These are phyloP conservation scores for Leccinum fuscescens DNA, from an alignment of 1,284 basidiomycete genomes.

Conservation along the genomic window DNA sequence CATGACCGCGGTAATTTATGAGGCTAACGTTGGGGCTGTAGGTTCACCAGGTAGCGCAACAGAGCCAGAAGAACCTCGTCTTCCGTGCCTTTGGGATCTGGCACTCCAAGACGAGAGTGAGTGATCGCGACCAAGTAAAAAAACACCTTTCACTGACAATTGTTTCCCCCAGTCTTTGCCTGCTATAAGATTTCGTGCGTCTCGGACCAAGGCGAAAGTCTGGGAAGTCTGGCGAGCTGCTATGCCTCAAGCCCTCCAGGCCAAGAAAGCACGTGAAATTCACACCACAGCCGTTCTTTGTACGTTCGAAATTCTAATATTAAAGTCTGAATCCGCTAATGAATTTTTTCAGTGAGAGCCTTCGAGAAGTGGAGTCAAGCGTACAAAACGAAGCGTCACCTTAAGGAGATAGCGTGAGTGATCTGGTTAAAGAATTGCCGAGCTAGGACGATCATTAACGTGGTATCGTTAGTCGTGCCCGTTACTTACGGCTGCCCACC, in stretches of 20 bases:
- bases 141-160: conserved; percentile 15
- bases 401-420: conserved; percentile 79
- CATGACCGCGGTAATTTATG: conserved; percentile 3
- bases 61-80: conserved; percentile 57
- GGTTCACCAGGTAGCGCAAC: conserved; percentile 60
- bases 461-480: conserved; percentile 45
- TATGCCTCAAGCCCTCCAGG: conserved; percentile 66
- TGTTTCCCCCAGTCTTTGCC: conserved; percentile 58
- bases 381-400: conserved; percentile 65
- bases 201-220: conserved; percentile 53
- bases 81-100: conserved; percentile 68
- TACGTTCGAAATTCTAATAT: conserved; percentile 37
- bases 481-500: conserved; percentile 70
- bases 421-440: conserved; percentile 10
- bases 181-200: conserved; percentile 70
- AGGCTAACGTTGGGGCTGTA: conserved; percentile 28
- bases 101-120: conserved; percentile 70
- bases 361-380: conserved; percentile 65
- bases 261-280: conserved; percentile 61
- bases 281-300: conserved; percentile 56
- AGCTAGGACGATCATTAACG: conserved; percentile 21
- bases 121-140: conserved; percentile 14
- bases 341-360: conserved; percentile 45
- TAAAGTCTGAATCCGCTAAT: conserved; percentile 9
- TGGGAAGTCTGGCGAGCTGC: conserved; percentile 66